Evolutionary conservation across 768 basidiomycete genomes (phyloP), one percentile per base, ranked within the genome.

Genomic region (button mushroom (Agaricus bisporus)): DNA sequence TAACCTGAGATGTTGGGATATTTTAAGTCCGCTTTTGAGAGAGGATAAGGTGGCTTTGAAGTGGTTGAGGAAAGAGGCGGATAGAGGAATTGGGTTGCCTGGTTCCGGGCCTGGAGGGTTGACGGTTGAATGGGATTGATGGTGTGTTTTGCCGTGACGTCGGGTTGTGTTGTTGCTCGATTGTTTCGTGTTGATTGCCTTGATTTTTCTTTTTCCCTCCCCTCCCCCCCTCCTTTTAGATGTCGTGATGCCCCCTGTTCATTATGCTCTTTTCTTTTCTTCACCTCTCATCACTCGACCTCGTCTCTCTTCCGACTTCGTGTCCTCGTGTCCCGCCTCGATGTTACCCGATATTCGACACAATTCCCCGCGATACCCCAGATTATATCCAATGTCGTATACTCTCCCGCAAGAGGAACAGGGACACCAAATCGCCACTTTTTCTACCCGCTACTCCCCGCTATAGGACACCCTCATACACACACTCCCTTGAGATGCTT

Each of bases 11-110:
- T 91, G 89, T 63, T 74, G 76, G 29, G 80, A 83, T 47, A 74
- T 73, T 58, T 72, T 95, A 28, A 71, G 81, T 56, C 86, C 85
- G 1, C 72, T 76, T 52, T 68, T 94, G 55, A 81, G 82, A 56
- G 82, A 87, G 36, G 91, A 93, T 67, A 86, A 86, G 68, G 82
- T 88, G 28, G 90, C 91, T 14, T 61, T 84, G 61, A 86, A 82
- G 61, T 94, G 86, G 86, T 77, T 94, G 39, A 82, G 82, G 64
- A 77, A 86, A 47, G 87, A 91, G 66, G 79, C 82, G 32, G 82
- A 88, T 46, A 80, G 87, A 42, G 81, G 82, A 26, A 86, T 91
- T 55, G 90, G 89, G 39, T 69, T 91, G 41, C 82, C 85, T 35
- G 66, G 32, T 32, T 32, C 81, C 20, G 79, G 78, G 22, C 83